Evolutionary conservation across 2,329 filamentous ascomycete genomes (phyloP).

Genomic region (Xylaria sp.): DNA sequence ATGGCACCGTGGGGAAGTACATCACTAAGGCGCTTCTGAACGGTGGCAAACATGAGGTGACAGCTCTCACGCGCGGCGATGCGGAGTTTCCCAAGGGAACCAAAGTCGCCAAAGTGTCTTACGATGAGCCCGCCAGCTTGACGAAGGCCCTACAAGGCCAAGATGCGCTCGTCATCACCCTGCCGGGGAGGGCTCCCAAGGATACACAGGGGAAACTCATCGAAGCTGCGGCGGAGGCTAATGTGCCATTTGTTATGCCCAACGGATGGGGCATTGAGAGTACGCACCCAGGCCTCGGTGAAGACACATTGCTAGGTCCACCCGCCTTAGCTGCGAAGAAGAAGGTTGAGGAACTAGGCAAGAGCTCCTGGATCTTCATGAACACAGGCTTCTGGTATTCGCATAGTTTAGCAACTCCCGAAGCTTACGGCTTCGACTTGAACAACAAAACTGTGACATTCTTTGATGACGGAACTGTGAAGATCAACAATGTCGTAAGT

Average conservation of each 20-base stretch:
- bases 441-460: slow-evolving; percentile 55
- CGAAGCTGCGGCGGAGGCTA: slow-evolving; percentile 64
- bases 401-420: slow-evolving; percentile 57
- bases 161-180: slow-evolving; percentile 67
- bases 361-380: slow-evolving; percentile 58
- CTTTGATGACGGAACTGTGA: slow-evolving; percentile 67
- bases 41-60: slow-evolving; percentile 62
- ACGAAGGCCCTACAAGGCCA: slow-evolving; percentile 63
- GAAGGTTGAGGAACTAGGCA: slow-evolving; percentile 55
- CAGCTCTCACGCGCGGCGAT: slow-evolving; percentile 60
- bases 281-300: slow-evolving; percentile 52
- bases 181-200: slow-evolving; percentile 56
- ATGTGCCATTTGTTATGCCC: slow-evolving; percentile 66
- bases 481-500: slow-evolving; percentile 66
- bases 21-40: slow-evolving; percentile 56
- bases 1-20: slow-evolving; percentile 55
- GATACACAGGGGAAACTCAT: slow-evolving; percentile 63
- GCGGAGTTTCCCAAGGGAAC: slow-evolving; percentile 58
- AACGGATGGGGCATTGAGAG: slow-evolving; percentile 60
- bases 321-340: slow-evolving; percentile 42
- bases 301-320: slow-evolving; percentile 48
- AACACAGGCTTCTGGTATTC: slow-evolving; percentile 65
- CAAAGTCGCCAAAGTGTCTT: slow-evolving; percentile 56
- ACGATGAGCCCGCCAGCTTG: slow-evolving; percentile 57
- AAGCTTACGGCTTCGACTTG: slow-evolving; percentile 63